A percentile compares a stretch with the other conserved stretches of the same genome.
phyloP scores from a whole-genome alignment of 345 rosid species.

The Lepidium aucheri region DNA sequence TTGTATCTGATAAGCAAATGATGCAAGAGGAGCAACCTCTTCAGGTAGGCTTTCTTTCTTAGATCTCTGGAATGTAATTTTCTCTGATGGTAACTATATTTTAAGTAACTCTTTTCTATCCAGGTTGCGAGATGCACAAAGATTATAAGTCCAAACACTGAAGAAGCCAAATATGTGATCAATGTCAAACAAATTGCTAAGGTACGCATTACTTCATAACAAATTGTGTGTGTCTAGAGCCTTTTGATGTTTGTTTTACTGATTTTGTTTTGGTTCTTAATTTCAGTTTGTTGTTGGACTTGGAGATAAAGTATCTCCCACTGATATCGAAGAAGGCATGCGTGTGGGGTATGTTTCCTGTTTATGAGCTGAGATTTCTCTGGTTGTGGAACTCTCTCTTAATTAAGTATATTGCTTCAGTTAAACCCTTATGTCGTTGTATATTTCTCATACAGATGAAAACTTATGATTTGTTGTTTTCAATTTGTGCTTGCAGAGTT shows the following conservation, averaged over 20 bases:
- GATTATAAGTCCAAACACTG: slow-evolving; percentile 90
- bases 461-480: neutral
- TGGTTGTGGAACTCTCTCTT: neutral
- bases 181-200: slow-evolving; percentile 97
- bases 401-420: neutral
- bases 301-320: slow-evolving; percentile 95
- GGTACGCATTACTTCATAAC: slow-evolving; percentile 34
- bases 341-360: slow-evolving; percentile 71
- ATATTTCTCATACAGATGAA: neutral
- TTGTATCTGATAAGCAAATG: slow-evolving; percentile 97
- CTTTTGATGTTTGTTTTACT: neutral
- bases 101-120: neutral
- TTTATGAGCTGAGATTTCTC: neutral
- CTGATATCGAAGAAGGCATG: slow-evolving; percentile 99
- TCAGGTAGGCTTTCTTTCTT: slow-evolving; percentile 30
- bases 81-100: neutral
- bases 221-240: neutral
- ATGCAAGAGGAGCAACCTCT: slow-evolving; percentile 99
- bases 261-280: neutral
- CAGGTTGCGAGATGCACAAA: slow-evolving; percentile 98
- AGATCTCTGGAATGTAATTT: neutral
- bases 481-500: slow-evolving; percentile 47
- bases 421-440: neutral
- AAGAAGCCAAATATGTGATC: slow-evolving; percentile 91
- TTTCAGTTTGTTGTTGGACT: slow-evolving; percentile 94